Percentiles rank a stretch among this genome's conserved stretches.
Conservation (phyloP, 108 stramenopile genomes). For the Cylindrotheca fusiformis region DNA sequence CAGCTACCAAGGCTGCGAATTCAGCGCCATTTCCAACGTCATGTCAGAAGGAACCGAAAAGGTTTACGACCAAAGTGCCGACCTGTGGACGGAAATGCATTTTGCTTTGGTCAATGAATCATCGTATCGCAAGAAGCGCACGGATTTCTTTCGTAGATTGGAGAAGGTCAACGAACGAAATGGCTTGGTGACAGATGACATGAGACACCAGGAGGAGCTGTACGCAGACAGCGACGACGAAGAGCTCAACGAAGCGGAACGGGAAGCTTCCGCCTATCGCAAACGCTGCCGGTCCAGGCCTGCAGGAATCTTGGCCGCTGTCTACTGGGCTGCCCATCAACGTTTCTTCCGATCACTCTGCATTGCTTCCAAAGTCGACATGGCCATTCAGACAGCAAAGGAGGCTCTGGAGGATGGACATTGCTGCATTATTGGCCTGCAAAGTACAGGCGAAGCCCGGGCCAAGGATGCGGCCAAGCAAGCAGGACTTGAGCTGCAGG, state of each 20-base stretch:
- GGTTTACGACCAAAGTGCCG: not conserved
- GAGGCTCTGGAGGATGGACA: conserved; percentile 43
- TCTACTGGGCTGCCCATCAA: conserved; percentile 77
- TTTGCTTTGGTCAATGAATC: not conserved
- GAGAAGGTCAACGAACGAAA: not conserved
- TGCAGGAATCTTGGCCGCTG: not conserved
- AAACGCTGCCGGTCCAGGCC: not conserved
- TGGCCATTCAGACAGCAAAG: conserved; percentile 36
- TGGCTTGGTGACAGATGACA: not conserved
- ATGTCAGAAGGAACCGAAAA: not conserved
- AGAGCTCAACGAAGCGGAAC: not conserved
- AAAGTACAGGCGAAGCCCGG: conserved; percentile 77
- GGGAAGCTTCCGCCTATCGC: not conserved
- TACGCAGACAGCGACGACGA: not conserved
- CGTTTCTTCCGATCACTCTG: conserved; percentile 76
- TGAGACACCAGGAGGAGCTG: not conserved
- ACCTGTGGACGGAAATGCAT: not conserved
- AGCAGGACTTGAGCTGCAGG: not conserved
- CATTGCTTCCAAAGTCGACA: conserved; percentile 63
- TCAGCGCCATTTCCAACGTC: not conserved
- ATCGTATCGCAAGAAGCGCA: not conserved
- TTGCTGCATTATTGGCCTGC: conserved; percentile 77
- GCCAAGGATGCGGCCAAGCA: conserved; percentile 2
- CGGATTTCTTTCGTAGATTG: not conserved
- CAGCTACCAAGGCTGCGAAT: conserved; percentile 64